A percentile compares a stretch with the other conserved stretches of the same genome.
These are phyloP conservation scores for Amylocystis lapponica DNA, from an alignment of 768 basidiomycete species.

Conservation along the genomic window DNA sequence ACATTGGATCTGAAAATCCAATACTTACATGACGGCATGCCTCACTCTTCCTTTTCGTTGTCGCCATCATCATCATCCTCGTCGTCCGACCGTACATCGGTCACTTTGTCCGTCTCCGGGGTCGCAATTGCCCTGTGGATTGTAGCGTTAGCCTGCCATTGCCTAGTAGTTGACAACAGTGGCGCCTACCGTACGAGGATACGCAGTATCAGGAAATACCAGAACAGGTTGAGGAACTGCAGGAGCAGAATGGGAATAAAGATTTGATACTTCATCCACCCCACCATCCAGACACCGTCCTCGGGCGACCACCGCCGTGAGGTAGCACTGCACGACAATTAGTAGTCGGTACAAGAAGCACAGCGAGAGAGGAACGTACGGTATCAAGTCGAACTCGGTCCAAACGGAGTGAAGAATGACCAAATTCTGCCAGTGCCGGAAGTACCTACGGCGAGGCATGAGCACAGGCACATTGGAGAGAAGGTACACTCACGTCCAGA, in stretches of 20 bases:
- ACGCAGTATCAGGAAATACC: constrained; percentile 83
- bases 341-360: neutral
- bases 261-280: constrained; percentile 82
- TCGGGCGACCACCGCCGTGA: constrained; percentile 52
- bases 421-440: constrained; percentile 89
- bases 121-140: constrained; percentile 19
- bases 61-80: constrained; percentile 46
- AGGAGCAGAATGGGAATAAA: constrained; percentile 70
- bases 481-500: constrained; percentile 70
- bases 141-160: constrained; percentile 41
- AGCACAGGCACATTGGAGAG: neutral
- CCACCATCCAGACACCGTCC: constrained; percentile 61
- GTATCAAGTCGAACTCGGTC: constrained; percentile 67
- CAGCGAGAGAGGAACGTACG: constrained; percentile 44
- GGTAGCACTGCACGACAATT: constrained; percentile 36
- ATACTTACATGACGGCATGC: too few relatives aligned
- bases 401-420: constrained; percentile 85
- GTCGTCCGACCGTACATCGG: constrained; percentile 80
- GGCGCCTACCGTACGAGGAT: constrained; percentile 62
- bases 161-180: neutral
- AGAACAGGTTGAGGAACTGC: constrained; percentile 86
- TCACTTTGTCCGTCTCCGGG: constrained; percentile 24
- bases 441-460: constrained; percentile 52
- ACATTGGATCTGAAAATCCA: too few relatives aligned
- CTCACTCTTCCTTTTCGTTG: too few relatives aligned